Evolutionary conservation across 768 basidiomycete species (phyloP).

Genomic region (Suillus ampliporus): DNA sequence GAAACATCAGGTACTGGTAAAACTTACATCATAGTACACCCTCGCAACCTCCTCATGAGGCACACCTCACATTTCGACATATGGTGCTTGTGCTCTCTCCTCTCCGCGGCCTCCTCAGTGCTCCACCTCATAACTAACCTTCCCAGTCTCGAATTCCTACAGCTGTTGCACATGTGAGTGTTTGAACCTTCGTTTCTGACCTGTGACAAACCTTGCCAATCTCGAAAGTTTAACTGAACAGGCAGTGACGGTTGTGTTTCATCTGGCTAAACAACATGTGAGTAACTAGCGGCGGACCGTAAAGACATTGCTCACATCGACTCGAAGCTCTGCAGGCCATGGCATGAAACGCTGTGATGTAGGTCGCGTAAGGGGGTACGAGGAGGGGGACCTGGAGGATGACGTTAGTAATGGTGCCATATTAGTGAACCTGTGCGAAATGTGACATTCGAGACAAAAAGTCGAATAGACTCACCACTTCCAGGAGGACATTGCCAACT

Average conservation of each 20-base stretch:
- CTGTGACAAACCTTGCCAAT: slow-evolving; percentile 71
- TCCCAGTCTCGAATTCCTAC: no score
- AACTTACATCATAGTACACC: slow-evolving; percentile 81
- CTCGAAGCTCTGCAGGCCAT: slow-evolving; percentile 72
- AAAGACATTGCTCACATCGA: slow-evolving; percentile 55
- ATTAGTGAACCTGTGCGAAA: no score
- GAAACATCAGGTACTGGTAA: slow-evolving; percentile 6
- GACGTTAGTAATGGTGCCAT: slow-evolving; percentile 10
- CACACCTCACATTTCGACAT: slow-evolving; percentile 72
- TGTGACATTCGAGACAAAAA: slow-evolving; percentile 4
- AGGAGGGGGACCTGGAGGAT: slow-evolving; percentile 67
- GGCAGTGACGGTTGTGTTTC: slow-evolving; percentile 84
- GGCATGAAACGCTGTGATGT: slow-evolving; percentile 83
- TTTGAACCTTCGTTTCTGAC: slow-evolving; percentile 1
- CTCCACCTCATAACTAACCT: no score
- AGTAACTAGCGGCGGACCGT: slow-evolving; percentile 13
- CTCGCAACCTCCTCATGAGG: slow-evolving; percentile 83
- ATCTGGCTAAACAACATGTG: slow-evolving; percentile 58
- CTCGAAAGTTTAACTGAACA: slow-evolving; percentile 90
- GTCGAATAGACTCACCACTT: slow-evolving; percentile 57
- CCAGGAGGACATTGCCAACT: slow-evolving; percentile 75
- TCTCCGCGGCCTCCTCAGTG: no score
- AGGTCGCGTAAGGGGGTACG: slow-evolving; percentile 75
- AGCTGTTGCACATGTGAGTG: slow-evolving; percentile 48
- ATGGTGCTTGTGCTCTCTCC: no score